These are phyloP conservation scores for Syzygium aqueum DNA, from an alignment of 345 rosid genomes.

Conservation along the genomic window DNA sequence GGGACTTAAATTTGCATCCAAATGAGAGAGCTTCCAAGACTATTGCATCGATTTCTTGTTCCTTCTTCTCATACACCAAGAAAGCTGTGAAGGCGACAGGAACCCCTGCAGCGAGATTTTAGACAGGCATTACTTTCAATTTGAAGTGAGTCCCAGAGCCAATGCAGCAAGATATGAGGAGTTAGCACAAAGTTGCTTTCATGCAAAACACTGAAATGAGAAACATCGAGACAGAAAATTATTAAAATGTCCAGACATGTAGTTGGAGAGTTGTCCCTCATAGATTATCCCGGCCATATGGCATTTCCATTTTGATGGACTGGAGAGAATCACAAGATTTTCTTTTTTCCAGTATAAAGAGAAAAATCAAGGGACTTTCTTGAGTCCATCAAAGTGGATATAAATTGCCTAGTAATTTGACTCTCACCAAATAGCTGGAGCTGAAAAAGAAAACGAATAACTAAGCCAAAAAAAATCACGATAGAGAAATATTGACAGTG, in stretches of 20 bases:
- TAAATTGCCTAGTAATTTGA: not conserved
- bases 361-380: not conserved
- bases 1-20: conserved; percentile 38
- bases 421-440: not conserved
- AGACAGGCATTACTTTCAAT: not conserved
- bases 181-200: not conserved
- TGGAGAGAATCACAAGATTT: not conserved
- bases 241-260: not conserved
- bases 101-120: conserved; percentile 36
- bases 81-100: conserved; percentile 50
- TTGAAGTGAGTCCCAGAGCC: not conserved
- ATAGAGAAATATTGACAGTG: not conserved
- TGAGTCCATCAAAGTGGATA: not conserved
- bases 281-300: not conserved
- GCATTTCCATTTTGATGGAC: not conserved
- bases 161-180: not conserved
- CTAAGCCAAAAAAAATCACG: not conserved
- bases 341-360: not conserved
- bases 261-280: not conserved
- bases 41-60: conserved; percentile 51
- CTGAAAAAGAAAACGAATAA: not conserved
- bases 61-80: conserved; percentile 49
- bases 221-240: not conserved
- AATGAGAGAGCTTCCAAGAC: conserved; percentile 28
- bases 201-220: not conserved